Evolutionary conservation across 192 early-diverging fungal genomes (phyloP), one percentile per base, ranked within the genome.

Genomic region (Dimargaris xerosporica): DNA sequence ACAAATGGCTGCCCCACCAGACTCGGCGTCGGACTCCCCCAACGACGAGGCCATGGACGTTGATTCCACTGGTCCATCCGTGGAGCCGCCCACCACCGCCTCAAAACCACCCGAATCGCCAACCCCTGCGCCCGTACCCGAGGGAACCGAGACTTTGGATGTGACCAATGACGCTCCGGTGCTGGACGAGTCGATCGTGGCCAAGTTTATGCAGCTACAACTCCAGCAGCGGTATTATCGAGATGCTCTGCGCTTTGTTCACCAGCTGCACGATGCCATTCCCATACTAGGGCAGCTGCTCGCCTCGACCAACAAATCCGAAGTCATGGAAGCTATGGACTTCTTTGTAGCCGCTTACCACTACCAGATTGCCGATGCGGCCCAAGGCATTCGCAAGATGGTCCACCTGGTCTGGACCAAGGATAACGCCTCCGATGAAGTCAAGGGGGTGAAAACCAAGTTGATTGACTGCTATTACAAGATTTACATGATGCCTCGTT

Each of bases 281-380:
- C 84, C 91, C 2, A 80, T 78, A 5, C 75, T 99, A 45, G 79
- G 85, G 39, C 84, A 91, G 71, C 78, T 98, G 2, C 76, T 99
- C 39, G 86, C 84, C 3, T 94, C 92, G 3, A 95, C 85, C 26
- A 82, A 77, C 53, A 98, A 98, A 66, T 69, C 84, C 15, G 97
- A 99, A 69, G 94, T 97, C 1, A 78, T 96, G 63, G 95, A 98
- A 65, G 83, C 86, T 1, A 99, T 99, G 88, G 86, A 90, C 51
- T 98, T 97, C 67, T 91, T 98, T 66, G 90, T 91, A 0, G 73
- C 78, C 0, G 86, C 90, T 3, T 80, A 90, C 69, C 80, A 83
- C 42, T 96, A 85, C 67, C 85, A 88, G 63, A 80, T 99, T 67
- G 91, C 91, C 50, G 77, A 74, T 6, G 87, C 94, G 29, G 73